Evolutionary conservation across 495 filamentous ascomycete species (phyloP).

Genomic region (Oidiodendron maius): DNA sequence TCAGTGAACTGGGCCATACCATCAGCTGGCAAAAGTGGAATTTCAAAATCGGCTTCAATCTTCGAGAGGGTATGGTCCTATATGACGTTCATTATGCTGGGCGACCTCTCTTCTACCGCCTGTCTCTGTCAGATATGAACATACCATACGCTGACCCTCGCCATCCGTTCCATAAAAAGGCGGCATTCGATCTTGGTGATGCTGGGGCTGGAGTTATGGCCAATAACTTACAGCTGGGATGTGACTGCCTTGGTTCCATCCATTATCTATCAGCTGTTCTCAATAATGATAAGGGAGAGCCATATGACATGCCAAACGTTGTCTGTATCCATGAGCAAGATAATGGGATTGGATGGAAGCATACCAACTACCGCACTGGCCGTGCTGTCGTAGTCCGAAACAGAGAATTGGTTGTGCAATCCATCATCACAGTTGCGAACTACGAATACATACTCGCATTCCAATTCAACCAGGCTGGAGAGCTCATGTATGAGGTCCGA

Average conservation of each 20-base stretch:
- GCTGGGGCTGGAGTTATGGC: slow-evolving; percentile 59
- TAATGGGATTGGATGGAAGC: slow-evolving; percentile 58
- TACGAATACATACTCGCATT: slow-evolving; percentile 85
- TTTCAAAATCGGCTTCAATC: slow-evolving; percentile 60
- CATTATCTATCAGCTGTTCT: slow-evolving; percentile 57
- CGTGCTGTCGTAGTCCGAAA: slow-evolving; percentile 54
- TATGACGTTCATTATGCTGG: slow-evolving; percentile 65
- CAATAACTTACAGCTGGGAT: slow-evolving; percentile 62
- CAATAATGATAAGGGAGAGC: slow-evolving; percentile 48
- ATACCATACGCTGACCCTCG: slow-evolving; percentile 62
- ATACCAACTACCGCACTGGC: slow-evolving; percentile 60
- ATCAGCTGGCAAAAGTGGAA: slow-evolving; percentile 65
- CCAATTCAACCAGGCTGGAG: slow-evolving; percentile 80
- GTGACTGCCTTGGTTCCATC: slow-evolving; percentile 63
- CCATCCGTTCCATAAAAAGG: slow-evolving; percentile 60
- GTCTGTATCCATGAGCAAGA: slow-evolving; percentile 67
- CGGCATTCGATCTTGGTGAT: slow-evolving; percentile 67
- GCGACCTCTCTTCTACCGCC: slow-evolving; percentile 61
- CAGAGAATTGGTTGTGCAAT: slow-evolving; percentile 61
- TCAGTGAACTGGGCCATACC: slow-evolving; percentile 40
- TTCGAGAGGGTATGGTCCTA: slow-evolving; percentile 56
- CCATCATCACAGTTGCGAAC: slow-evolving; percentile 73
- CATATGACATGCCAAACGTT: slow-evolving; percentile 49
- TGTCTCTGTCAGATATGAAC: slow-evolving; percentile 70
- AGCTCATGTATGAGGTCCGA: slow-evolving; percentile 71